Evolutionary conservation across 2,329 filamentous ascomycete genomes (phyloP).

Genomic region (Colletotrichum limetticola): DNA sequence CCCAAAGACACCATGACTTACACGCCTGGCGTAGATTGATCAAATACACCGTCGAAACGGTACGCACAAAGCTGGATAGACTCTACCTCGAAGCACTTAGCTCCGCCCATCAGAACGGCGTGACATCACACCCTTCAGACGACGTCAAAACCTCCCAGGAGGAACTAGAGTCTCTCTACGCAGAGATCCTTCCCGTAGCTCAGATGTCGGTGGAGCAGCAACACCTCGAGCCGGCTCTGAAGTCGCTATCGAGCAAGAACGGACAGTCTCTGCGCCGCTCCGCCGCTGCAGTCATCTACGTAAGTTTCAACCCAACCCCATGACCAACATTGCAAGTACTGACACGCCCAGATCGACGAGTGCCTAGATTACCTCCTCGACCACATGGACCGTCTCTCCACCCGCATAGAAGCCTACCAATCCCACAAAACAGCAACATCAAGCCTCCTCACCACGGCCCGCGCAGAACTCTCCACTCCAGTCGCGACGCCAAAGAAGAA

Average conservation of each 20-base stretch:
- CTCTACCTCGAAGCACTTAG: constrained; percentile 62
- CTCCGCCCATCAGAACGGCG: constrained; percentile 36
- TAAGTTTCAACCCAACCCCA: constrained; percentile 44
- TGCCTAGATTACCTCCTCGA: constrained; percentile 63
- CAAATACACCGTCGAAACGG: constrained; percentile 65
- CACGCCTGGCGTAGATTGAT: constrained; percentile 55
- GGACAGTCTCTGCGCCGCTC: constrained; percentile 57
- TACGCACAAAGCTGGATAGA: constrained; percentile 66
- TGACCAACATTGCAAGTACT: constrained; percentile 30
- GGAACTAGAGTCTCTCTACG: constrained; percentile 75
- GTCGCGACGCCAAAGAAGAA: constrained; percentile 38
- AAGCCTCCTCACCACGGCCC: constrained; percentile 54
- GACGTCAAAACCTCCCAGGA: constrained; percentile 62
- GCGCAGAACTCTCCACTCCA: constrained; percentile 52
- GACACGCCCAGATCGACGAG: constrained; percentile 56
- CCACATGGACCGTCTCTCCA: constrained; percentile 54
- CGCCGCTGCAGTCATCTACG: constrained; percentile 61
- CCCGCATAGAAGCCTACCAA: constrained; percentile 55
- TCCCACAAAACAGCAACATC: constrained; percentile 55
- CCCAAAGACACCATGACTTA: neutral
- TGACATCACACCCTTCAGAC: constrained; percentile 47
- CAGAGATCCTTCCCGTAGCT: constrained; percentile 75
- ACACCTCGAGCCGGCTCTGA: constrained; percentile 69
- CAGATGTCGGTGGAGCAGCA: constrained; percentile 78
- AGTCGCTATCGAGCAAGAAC: constrained; percentile 54